Evolutionary conservation across 305 asterid genomes (phyloP), one percentile per base, ranked within the genome.

Genomic region (Fraxinus albicans): DNA sequence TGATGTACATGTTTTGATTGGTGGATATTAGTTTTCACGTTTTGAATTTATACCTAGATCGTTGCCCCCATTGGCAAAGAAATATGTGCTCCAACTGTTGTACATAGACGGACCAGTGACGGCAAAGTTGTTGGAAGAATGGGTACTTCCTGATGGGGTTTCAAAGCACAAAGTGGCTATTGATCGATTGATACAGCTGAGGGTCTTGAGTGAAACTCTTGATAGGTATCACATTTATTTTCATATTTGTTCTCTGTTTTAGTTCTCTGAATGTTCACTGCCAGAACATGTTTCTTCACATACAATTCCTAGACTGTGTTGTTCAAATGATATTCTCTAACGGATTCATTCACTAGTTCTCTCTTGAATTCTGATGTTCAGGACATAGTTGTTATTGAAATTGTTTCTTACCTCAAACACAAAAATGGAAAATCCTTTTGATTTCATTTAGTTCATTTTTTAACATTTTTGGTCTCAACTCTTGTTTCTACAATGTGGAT

Each of bases 61-160:
- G 6, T 83, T 96, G 95, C 97, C 99, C 79, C 98, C 99, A 77
- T 81, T 96, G 89, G 97, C 98, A 13, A 96, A 96, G 94, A 96
- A 92, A 87, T 96, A 96, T 79, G 97, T 93, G 80, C 86, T 96
- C 79, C 97, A 91, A 76, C 86, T 94, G 83, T 79, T 94, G 79
- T 94, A 88, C 88, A 89, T 96, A 78, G 97, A 94, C 70, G 91
- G 84, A 23, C 88, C 93, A 13, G 94, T 93, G 67, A 55, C 94
- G 15, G 93, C 94, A 1, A 92, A 90, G 88, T 88, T 88, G 86
- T 84, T 94, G 86, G 97, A 94, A 84, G 99, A 92, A 87, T 96
- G 97, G 98, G 95, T 96, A 83, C 97, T 94, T 29, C 44, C 92
- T 10, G 97, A 92, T 86, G 98, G 98, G 77, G 86, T 81, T 60